Evolutionary conservation across 2,329 filamentous ascomycete genomes (phyloP).

Genomic region (Diplodia sapinea): DNA sequence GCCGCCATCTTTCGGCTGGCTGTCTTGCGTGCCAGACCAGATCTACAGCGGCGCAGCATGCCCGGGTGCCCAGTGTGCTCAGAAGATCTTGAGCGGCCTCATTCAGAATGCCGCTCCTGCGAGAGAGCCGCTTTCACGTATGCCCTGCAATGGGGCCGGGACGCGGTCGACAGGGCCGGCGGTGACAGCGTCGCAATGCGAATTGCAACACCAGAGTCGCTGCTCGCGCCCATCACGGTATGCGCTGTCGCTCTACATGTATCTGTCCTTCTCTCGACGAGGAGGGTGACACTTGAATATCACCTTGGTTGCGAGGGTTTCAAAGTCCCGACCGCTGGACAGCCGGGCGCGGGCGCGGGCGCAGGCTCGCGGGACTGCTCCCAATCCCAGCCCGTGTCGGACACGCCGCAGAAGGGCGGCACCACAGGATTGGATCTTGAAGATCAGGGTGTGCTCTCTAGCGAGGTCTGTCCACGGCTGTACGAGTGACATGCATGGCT

Average conservation of each 20-base stretch:
- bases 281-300: neutral
- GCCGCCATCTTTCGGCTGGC: too few species aligned
- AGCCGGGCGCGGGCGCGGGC: neutral
- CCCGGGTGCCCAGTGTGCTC: too few species aligned
- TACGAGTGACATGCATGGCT: neutral
- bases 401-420: neutral
- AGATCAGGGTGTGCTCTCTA: neutral
- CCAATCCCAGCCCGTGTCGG: neutral
- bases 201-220: neutral
- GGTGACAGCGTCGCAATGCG: neutral
- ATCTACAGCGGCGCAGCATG: too few species aligned
- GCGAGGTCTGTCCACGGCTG: neutral
- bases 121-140: too few species aligned
- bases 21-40: too few species aligned
- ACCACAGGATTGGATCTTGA: too few species aligned
- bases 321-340: neutral
- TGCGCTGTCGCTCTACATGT: neutral
- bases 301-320: neutral
- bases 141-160: too few species aligned
- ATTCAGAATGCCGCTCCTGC: too few species aligned
- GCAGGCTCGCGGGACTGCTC: neutral
- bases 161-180: too few species aligned
- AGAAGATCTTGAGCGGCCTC: too few species aligned
- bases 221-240: neutral
- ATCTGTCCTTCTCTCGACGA: rapidly evolving